A percentile compares a stretch with the other conserved stretches of the same genome.
phyloP scores from a whole-genome alignment of 1,284 basidiomycete genomes.

The Ceratobasidium sp. region DNA sequence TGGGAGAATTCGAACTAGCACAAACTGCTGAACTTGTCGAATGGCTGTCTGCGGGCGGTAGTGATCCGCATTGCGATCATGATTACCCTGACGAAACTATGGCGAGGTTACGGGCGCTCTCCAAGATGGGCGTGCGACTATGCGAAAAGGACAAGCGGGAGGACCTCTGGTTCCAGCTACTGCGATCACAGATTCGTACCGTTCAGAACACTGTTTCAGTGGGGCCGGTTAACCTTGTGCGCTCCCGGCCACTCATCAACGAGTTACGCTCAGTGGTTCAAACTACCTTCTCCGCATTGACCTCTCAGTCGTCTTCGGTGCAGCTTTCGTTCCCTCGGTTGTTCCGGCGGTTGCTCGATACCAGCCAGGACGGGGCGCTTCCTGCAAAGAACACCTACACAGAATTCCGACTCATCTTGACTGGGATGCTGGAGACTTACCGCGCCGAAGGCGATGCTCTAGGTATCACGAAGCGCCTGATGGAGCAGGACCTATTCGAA shows the following conservation, averaged over 20 bases:
- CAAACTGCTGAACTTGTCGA: conserved; percentile 66
- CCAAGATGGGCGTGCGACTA: conserved; percentile 69
- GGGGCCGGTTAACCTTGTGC: conserved; percentile 47
- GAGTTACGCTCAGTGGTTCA: conserved; percentile 79
- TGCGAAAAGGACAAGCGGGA: conserved; percentile 65
- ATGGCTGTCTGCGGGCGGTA: conserved; percentile 54
- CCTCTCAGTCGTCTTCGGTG: conserved; percentile 84
- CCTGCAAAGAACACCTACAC: conserved; percentile 79
- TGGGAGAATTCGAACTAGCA: conserved; percentile 68
- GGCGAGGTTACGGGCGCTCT: conserved; percentile 59
- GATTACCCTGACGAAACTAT: conserved; percentile 57
- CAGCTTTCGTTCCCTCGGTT: conserved; percentile 89
- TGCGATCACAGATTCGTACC: conserved; percentile 82
- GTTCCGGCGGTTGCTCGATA: conserved; percentile 89
- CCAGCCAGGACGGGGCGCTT: conserved; percentile 61
- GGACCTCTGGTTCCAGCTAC: conserved; percentile 90
- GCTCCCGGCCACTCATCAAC: conserved; percentile 23
- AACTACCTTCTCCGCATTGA: conserved; percentile 83
- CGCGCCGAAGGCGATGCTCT: conserved; percentile 91
- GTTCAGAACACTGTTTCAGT: conserved; percentile 65
- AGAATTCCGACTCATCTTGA: conserved; percentile 90
- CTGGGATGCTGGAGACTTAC: conserved; percentile 95
- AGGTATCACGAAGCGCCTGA: conserved; percentile 84
- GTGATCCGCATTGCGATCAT: conserved; percentile 52
- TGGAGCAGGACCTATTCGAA: conserved; percentile 85